Base-by-base conservation (phyloP, 164 flowering plant species). In the Chimonanthus praecox region DNA sequence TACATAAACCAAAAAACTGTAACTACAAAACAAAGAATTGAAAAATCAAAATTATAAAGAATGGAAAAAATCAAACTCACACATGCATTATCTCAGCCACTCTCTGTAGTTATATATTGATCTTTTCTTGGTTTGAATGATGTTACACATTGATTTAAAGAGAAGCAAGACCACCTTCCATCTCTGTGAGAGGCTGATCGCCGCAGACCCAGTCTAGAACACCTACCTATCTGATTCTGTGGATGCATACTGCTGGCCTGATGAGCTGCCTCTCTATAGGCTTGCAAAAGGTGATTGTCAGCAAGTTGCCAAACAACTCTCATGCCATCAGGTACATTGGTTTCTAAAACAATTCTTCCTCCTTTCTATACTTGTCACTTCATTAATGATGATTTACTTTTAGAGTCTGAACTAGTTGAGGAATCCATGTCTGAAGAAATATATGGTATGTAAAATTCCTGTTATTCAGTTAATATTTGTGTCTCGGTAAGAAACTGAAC, bases 291-390 rank as follows among this genome's bases (percentile, higher is more conserved):
- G 88, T 60, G 90, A 88, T 80, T 87, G 78, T 75, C 81, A 76
- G 73, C 77, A 73, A 81, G 77, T 90, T 6, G 78, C 97, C 4
- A 87, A 90, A 78, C 81, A 66, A 46, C 82, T 94, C 49, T 94
- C 97, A 2, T 94, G 98, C 76, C 92, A 88, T 84, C 98, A 94
- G 98, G 97, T 90, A 68, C 5, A 33, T 50, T 18, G 0, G 44
- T 15, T 45, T 49, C 10, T 20, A 20, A 20, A 20, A 20, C 21
- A 20, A 20, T 20, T 44, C 6, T 9, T 47, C 11, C 4, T 68
- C 7, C 54, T 13, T 68, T 68, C n/a, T 68, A 21, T 47, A 46
- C 8, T 46, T 47, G 8, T 13, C 8, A 8, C 4, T n/a, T 46
- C 51, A 5, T 7, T 68, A 5, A 3, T 46, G 70, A 45, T 74